Base-by-base conservation (phyloP, 2,329 filamentous ascomycete species). In the Achaetomium macrosporum region DNA sequence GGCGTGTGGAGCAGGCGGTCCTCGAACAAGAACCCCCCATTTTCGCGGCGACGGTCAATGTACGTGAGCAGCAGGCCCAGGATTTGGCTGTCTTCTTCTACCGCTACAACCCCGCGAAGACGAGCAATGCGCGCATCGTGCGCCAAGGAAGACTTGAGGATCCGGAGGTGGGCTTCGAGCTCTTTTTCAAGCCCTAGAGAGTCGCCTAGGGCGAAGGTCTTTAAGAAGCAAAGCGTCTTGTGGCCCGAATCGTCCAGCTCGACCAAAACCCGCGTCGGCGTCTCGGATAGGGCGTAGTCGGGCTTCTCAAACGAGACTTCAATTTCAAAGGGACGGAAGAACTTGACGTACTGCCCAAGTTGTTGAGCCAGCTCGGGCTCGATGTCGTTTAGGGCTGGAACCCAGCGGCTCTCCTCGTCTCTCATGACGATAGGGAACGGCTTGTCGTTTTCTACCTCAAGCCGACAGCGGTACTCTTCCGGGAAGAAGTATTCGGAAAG, bases 401-500 rank as follows among this genome's bases (percentile, higher is more conserved):
- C 33, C 33, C 33, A 36, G 12, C 33, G 33, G 33, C 46, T 50
- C 44, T 51, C 40, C 41, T 47, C 43, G 31, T 48, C 52, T 44
- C 36, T 47, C 48, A 55, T 47, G 20, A 47, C n/a, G 45, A 55
- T 47, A n/a, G 55, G 55, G 40, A 54, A 40, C 25, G 46, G 39
- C 45, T 51, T 52, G 44, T 57, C 55, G 41, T 51, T 51, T 45
- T 54, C 55, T 39, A 42, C 39, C 42, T 57, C 55, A 15, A 54
- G 48, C 41, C 48, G 51, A 47, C 51, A 57, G 15, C 49, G 31
- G 31, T 54, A 33, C 36, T 37, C 37, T 42, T 57, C 51, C 16
- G 55, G 55, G 43, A 54, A 54, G 37, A 57, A 43, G 42, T 57
- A 57, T 43, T 57, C 51, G 46, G 55, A 54, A 20, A 57, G 51